Base-by-base conservation (phyloP, 2,329 filamentous ascomycete species). In the Ambrosiella xylebori region DNA sequence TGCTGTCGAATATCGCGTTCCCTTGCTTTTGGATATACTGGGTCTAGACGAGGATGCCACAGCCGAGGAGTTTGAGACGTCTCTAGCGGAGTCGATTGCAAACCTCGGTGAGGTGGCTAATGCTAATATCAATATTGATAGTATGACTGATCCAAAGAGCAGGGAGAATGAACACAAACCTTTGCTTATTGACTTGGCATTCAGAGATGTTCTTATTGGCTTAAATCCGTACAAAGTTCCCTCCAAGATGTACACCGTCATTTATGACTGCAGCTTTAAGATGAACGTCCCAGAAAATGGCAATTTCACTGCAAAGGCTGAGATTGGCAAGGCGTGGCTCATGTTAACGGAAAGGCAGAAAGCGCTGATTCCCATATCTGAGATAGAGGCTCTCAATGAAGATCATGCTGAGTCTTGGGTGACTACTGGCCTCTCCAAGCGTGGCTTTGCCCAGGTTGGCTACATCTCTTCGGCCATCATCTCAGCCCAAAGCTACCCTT, bases 1-100 rank as follows among this genome's bases (percentile, higher is more conserved):
- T 3, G 84, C 82, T 60, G 69, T 88, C n/a, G 94, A 98, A 67
- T 98, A 98, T 68, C 84, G 85, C 13, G 86, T 97, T 3, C 79
- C 87, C 0, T 88, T 86, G 0, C 69, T 96, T 0, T 84, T 95
- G 74, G 87, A 88, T 56, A 69, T 95, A 4, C 76, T 95, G 6
- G 84, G 81, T 0, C 74, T 94, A 1, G 75, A 76, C 12, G 79
- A 84, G 13, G 79, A 85, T 63, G 76, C 80, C 3, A 84, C 81
- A 0, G 76, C 80, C 0, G 82, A 90, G 61, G 86, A 90, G 44
- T 76, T 93, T 51, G 86, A 89, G 53, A 75, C 80, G 19, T 82
- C 83, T 54, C 78, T 96, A 61, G 85, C 86, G 11, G 82, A 82
- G 5, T 95, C 89, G 2, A 81, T 96, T 9, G 84, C 84, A 15